A percentile compares a stretch with the other conserved stretches of the same genome.
phyloP scores from a whole-genome alignment of 352 stramenopile species.

The Phytopythium cucurbitacearum region DNA sequence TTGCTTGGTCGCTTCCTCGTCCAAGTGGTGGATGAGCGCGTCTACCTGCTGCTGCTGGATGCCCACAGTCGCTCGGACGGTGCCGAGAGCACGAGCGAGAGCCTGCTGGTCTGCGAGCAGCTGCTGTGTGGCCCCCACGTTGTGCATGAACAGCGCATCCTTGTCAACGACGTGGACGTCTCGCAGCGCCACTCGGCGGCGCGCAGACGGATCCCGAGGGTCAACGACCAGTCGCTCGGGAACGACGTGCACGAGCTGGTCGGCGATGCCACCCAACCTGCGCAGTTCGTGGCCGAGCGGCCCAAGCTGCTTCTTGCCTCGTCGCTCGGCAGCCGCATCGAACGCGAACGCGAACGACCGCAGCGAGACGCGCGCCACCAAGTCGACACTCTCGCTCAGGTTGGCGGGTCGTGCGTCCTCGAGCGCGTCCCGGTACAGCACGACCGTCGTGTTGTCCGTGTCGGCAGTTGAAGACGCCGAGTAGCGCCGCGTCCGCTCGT shows the following conservation, averaged over 20 bases:
- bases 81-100: slow-evolving; percentile 19
- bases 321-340: slow-evolving; percentile 57
- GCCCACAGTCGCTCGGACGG: slow-evolving; percentile 13
- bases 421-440: slow-evolving; percentile 47
- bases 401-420: slow-evolving; percentile 41
- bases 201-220: slow-evolving; percentile 14
- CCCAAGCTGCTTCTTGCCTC: slow-evolving; percentile 44
- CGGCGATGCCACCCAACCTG: slow-evolving; percentile 53
- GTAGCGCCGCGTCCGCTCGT: slow-evolving; percentile 13
- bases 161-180: slow-evolving; percentile 89
- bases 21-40: slow-evolving; percentile 46
- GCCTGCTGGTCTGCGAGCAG: slow-evolving; percentile 34
- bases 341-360: slow-evolving; percentile 81
- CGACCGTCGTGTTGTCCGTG: slow-evolving; percentile 31
- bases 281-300: slow-evolving; percentile 57
- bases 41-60: slow-evolving; percentile 30
- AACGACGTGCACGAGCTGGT: slow-evolving; percentile 47
- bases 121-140: slow-evolving; percentile 85
- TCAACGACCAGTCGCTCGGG: slow-evolving; percentile 54
- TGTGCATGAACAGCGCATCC: slow-evolving; percentile 90
- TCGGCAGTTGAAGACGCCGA: slow-evolving; percentile 3
- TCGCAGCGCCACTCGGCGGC: slow-evolving; percentile 61
- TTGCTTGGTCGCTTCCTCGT: slow-evolving; percentile 59
- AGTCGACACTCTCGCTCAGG: slow-evolving; percentile 34
- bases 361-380: slow-evolving; percentile 45